Percentiles rank a stretch among this genome's conserved stretches.
These are phyloP conservation scores for Nitzschia sp. DNA, from an alignment of 108 stramenopile species.

Conservation along the genomic window DNA sequence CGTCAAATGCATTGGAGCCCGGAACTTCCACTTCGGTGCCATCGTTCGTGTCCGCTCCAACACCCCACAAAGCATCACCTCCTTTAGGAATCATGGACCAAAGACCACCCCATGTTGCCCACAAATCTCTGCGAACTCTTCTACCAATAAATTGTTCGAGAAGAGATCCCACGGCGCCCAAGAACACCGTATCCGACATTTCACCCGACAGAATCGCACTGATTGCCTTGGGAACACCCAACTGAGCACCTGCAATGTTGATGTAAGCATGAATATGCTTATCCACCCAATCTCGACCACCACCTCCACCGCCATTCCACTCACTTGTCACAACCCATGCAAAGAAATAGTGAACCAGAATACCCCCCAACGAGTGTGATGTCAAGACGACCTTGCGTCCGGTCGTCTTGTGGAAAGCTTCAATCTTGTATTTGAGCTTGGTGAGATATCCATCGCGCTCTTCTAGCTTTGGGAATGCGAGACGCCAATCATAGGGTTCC, in stretches of 20 bases:
- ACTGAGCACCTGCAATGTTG: constrained; percentile 87
- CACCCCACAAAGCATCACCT: constrained; percentile 76
- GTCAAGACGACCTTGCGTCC: constrained; percentile 77
- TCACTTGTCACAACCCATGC: constrained; percentile 69
- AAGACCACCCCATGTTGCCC: constrained; percentile 71
- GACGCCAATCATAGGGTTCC: constrained; percentile 89
- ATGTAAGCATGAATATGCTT: constrained; percentile 73
- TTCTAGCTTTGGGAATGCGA: constrained; percentile 74
- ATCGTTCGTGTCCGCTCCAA: constrained; percentile 46
- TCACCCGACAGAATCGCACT: constrained; percentile 83
- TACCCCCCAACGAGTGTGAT: constrained; percentile 81
- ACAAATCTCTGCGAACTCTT: constrained; percentile 60
- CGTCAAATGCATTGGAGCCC: constrained; percentile 4
- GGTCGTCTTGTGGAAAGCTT: constrained; percentile 59
- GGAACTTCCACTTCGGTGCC: neutral
- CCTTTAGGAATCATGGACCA: constrained; percentile 87
- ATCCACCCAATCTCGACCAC: constrained; percentile 79
- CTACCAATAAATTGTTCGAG: constrained; percentile 75
- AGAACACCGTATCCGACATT: constrained; percentile 78
- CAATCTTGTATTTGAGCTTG: constrained; percentile 70
- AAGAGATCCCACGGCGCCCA: constrained; percentile 57
- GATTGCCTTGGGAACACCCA: constrained; percentile 81
- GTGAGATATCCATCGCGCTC: constrained; percentile 84
- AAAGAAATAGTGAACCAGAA: constrained; percentile 76
- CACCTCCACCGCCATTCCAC: constrained; percentile 64